phyloP scores from a whole-genome alignment of 2,329 filamentous ascomycete genomes.

The Ceratocystiopsis minuta region DNA sequence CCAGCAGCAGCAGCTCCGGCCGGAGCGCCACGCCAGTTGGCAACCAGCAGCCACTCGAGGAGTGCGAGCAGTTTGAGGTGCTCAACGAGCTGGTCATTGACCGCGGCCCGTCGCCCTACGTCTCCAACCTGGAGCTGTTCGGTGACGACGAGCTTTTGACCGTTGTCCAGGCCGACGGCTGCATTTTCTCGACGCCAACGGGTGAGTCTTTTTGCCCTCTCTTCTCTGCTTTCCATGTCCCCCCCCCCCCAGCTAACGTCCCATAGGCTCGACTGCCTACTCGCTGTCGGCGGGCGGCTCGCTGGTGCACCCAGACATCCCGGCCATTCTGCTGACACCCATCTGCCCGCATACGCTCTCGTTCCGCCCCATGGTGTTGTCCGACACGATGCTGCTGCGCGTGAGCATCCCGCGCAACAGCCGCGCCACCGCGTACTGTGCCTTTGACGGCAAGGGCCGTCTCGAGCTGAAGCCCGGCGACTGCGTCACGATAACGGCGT shows the following conservation, averaged over 20 bases:
- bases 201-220: constrained; percentile 23
- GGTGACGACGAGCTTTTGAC: constrained; percentile 90
- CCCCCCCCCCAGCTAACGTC: neutral
- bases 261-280: constrained; percentile 65
- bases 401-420: constrained; percentile 72
- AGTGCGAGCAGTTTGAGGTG: constrained; percentile 92
- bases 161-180: constrained; percentile 89
- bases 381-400: constrained; percentile 80
- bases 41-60: constrained; percentile 43
- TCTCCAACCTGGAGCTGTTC: constrained; percentile 90
- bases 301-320: constrained; percentile 90
- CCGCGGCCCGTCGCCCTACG: constrained; percentile 87
- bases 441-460: constrained; percentile 92
- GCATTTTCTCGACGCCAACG: constrained; percentile 93
- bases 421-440: constrained; percentile 86
- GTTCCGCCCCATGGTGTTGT: constrained; percentile 94
- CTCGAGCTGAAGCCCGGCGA: constrained; percentile 86
- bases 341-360: constrained; percentile 95
- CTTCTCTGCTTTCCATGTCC: neutral
- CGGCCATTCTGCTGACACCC: constrained; percentile 86
- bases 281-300: constrained; percentile 90
- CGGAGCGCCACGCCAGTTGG: constrained; percentile 24
- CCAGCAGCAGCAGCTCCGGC: too few relatives aligned
- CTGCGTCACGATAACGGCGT: constrained; percentile 88
- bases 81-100: constrained; percentile 98